These are phyloP conservation scores for Pleurotus citrinopileatus DNA, from an alignment of 768 basidiomycete species.

Conservation along the genomic window DNA sequence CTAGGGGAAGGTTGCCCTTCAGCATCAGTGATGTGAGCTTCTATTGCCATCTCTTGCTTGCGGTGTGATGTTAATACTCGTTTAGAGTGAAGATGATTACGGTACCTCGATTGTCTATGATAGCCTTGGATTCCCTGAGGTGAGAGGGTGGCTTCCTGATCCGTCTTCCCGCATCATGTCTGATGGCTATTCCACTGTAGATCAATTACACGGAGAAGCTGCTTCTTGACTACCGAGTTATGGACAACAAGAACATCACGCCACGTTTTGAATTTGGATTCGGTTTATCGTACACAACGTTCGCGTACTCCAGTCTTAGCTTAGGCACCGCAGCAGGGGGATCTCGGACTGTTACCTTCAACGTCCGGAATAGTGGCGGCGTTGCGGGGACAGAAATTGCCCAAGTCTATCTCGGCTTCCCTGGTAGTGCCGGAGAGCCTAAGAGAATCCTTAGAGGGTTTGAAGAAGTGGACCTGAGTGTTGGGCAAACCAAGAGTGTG, in stretches of 20 bases:
- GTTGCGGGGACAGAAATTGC: constrained; percentile 1
- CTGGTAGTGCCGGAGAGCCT: background rate
- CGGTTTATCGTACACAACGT: constrained; percentile 60
- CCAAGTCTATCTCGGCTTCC: constrained; percentile 1
- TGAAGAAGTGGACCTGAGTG: background rate
- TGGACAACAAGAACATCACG: constrained; percentile 48
- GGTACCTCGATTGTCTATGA: constrained; percentile 42
- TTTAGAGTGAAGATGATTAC: constrained; percentile 32
- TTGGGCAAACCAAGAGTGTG: constrained; percentile 1
- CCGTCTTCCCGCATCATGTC: no score
- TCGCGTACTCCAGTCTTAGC: constrained; percentile 45
- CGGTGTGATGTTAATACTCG: constrained; percentile 34
- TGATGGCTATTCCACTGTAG: no score
- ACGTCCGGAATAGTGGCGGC: background rate
- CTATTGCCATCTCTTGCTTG: constrained; percentile 64
- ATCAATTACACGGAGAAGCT: constrained; percentile 70
- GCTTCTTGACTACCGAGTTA: constrained; percentile 70
- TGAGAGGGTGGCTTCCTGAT: no score
- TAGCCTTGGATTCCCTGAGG: constrained; percentile 36
- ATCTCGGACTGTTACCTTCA: background rate
- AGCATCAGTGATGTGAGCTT: constrained; percentile 67
- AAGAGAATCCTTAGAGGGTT: constrained; percentile 1
- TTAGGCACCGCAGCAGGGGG: background rate
- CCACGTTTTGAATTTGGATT: constrained; percentile 11
- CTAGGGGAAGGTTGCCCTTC: constrained; percentile 68